Percentiles rank a stretch among this genome's conserved stretches.
Conservation (phyloP, 73 alveolate species). For the Paramecium sonneborni region DNA sequence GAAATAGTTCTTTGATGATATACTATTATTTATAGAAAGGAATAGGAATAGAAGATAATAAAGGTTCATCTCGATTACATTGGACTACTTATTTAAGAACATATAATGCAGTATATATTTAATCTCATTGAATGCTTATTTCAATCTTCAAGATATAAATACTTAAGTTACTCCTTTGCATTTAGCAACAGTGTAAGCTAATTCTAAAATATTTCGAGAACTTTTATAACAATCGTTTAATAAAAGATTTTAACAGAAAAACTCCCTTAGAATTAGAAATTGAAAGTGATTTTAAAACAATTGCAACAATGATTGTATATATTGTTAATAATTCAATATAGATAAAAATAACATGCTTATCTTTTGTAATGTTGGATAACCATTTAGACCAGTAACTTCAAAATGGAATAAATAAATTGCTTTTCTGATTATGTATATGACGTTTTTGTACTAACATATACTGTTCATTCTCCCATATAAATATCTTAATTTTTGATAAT, state of each 20-base stretch:
- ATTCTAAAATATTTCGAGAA: slow-evolving; percentile 82
- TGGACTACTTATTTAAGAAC: slow-evolving; percentile 97
- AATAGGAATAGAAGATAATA: slow-evolving; percentile 72
- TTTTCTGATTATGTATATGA: slow-evolving; percentile 19
- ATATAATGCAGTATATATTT: slow-evolving; percentile 68
- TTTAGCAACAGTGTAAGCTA: slow-evolving; percentile 85
- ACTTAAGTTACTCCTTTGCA: slow-evolving; percentile 89
- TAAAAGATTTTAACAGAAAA: slow-evolving; percentile 73
- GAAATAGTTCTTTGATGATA: slow-evolving; percentile 85
- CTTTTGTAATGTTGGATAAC: slow-evolving; percentile 57
- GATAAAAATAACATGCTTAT: slow-evolving; percentile 34
- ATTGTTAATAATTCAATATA: background rate
- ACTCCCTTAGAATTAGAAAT: slow-evolving; percentile 74
- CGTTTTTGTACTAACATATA: background rate
- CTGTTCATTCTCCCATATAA: slow-evolving; percentile 31
- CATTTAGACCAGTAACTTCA: slow-evolving; percentile 41
- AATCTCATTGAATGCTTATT: slow-evolving; percentile 79
- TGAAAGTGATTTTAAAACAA: slow-evolving; percentile 59
- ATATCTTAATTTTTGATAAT: too few species aligned
- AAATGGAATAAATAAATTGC: background rate
- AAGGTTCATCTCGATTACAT: slow-evolving; percentile 93
- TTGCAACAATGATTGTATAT: slow-evolving; percentile 58
- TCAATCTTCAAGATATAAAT: slow-evolving; percentile 81
- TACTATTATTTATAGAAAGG: slow-evolving; percentile 74
- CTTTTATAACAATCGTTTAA: slow-evolving; percentile 73